Percentiles rank a stretch among this genome's conserved stretches.
phyloP scores from a whole-genome alignment of 2,329 filamentous ascomycete genomes.

The Tricladium varicosporioides region DNA sequence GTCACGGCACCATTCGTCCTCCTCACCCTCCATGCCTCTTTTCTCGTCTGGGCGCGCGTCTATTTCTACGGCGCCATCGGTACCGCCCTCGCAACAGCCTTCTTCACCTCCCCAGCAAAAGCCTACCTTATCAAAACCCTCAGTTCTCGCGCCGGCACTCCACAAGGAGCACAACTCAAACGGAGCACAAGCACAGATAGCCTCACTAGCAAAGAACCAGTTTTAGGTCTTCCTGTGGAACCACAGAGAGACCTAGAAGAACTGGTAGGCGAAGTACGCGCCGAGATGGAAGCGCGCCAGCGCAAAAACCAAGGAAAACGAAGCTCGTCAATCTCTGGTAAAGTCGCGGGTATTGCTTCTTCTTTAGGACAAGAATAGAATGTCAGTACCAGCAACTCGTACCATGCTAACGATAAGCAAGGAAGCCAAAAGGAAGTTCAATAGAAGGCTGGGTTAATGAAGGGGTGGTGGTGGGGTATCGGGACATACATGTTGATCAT shows the following conservation, averaged over 20 bases:
- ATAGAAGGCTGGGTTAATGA: too few species aligned
- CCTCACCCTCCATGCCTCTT: slow-evolving; percentile 67
- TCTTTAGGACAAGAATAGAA: not conserved
- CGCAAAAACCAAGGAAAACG: slow-evolving; percentile 9
- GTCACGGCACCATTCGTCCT: slow-evolving; percentile 81
- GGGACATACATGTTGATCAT: not conserved
- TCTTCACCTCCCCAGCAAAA: slow-evolving; percentile 82
- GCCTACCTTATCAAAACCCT: slow-evolving; percentile 53
- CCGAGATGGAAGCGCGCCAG: slow-evolving; percentile 41
- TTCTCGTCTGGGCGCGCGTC: slow-evolving; percentile 77
- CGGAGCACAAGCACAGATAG: slow-evolving; percentile 58
- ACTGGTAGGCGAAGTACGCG: slow-evolving; percentile 50
- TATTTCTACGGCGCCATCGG: slow-evolving; percentile 83
- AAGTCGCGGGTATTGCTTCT: not conserved
- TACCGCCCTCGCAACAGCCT: slow-evolving; percentile 60
- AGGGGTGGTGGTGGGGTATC: not conserved
- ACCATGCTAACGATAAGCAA: not conserved
- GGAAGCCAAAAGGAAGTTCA: not conserved
- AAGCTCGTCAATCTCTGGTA: not conserved
- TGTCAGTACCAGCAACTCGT: not conserved
- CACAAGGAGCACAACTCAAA: slow-evolving; percentile 33
- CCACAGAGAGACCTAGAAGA: slow-evolving; percentile 69
- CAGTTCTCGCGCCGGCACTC: slow-evolving; percentile 53
- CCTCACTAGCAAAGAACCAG: slow-evolving; percentile 54
- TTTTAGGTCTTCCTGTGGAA: slow-evolving; percentile 78